Evolutionary conservation across 139 green algal species (phyloP).

Genomic region (Volvox africanus): DNA sequence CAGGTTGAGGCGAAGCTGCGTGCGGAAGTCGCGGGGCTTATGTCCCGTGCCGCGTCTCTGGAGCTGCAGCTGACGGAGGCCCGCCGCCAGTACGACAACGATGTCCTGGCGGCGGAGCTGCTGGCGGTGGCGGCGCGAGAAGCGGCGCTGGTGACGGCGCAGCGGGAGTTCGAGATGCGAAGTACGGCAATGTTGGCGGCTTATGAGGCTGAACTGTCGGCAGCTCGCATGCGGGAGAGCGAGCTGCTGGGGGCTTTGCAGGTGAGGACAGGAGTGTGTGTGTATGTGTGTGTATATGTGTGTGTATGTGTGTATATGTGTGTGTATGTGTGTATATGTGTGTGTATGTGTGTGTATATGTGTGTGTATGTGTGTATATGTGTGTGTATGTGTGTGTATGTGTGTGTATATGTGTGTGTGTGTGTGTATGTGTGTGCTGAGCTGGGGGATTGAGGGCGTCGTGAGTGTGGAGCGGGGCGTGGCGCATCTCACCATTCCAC

Average conservation of each 20-base stretch:
- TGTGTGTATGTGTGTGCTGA: neutral
- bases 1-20: slow-evolving; percentile 9
- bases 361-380: neutral
- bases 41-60: slow-evolving; percentile 1
- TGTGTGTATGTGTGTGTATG: neutral
- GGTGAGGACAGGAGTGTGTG: neutral
- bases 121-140: slow-evolving; percentile 31
- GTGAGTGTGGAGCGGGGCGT: too few relatives aligned
- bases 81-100: neutral
- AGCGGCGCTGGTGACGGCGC: slow-evolving; percentile 26
- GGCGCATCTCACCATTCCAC: too few relatives aligned
- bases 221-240: neutral
- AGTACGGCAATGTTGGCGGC: neutral
- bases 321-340: too few relatives aligned
- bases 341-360: neutral
- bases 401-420: neutral
- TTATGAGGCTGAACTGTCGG: neutral
- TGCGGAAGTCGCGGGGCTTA: neutral
- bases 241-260: neutral
- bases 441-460: too few relatives aligned
- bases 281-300: neutral
- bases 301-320: neutral
- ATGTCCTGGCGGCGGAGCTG: slow-evolving; percentile 37
- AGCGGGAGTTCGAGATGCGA: neutral
- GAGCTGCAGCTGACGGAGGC: slow-evolving; percentile 28